Percentiles rank a stretch among this genome's conserved stretches.
Conservation (phyloP, 805 yeast species). For the Cyberlindnera bimundalis region DNA sequence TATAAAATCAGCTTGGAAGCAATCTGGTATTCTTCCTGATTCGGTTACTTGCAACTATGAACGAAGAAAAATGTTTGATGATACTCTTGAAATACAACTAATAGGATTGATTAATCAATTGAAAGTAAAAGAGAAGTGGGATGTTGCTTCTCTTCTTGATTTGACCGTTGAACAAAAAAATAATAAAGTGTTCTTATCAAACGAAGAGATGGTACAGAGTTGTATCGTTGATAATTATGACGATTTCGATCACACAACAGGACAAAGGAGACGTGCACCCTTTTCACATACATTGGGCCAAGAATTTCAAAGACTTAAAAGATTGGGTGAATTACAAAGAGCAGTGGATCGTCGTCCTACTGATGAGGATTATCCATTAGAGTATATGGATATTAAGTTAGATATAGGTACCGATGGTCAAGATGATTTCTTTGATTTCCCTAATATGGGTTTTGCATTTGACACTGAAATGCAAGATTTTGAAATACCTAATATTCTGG, state of each 20-base stretch:
- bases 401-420: neutral
- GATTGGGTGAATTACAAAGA: slow-evolving; percentile 22
- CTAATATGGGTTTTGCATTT: slow-evolving; percentile 2
- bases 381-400: neutral
- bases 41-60: slow-evolving; percentile 28
- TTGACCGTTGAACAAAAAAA: slow-evolving; percentile 41
- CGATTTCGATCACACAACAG: slow-evolving; percentile 22
- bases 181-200: slow-evolving; percentile 46
- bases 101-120: slow-evolving; percentile 42
- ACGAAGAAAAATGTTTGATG: slow-evolving; percentile 32
- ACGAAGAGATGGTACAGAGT: slow-evolving; percentile 58
- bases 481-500: slow-evolving; percentile 4
- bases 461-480: slow-evolving; percentile 9
- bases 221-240: slow-evolving; percentile 46
- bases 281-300: slow-evolving; percentile 27
- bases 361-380: neutral
- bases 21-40: slow-evolving; percentile 39
- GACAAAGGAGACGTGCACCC: slow-evolving; percentile 23
- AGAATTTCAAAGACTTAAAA: slow-evolving; percentile 23
- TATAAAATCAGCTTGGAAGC: slow-evolving; percentile 42
- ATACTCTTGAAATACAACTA: slow-evolving; percentile 39
- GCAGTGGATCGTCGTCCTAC: slow-evolving; percentile 1
- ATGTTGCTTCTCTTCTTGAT: slow-evolving; percentile 49
- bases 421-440: slow-evolving; percentile 7
- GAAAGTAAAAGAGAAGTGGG: slow-evolving; percentile 57